Percentiles rank a stretch among this genome's conserved stretches.
phyloP scores from a whole-genome alignment of 1,139 yeast species.

The Suhomyces anneliseae region DNA sequence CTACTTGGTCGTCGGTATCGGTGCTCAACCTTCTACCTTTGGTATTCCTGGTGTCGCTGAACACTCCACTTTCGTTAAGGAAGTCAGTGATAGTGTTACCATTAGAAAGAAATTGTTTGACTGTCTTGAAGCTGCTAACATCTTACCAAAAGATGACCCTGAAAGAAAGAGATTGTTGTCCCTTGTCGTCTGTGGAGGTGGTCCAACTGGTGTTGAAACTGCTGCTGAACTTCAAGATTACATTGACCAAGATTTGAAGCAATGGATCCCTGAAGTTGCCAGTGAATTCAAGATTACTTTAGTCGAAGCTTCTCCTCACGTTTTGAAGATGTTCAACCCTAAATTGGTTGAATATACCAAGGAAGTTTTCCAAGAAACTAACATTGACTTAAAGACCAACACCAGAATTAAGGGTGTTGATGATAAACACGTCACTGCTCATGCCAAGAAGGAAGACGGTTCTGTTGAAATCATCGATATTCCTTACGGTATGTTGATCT shows the following conservation, averaged over 20 bases:
- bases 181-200: slow-evolving; percentile 92
- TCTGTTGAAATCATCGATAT: slow-evolving; percentile 56
- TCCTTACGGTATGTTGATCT: slow-evolving; percentile 89
- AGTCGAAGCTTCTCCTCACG: slow-evolving; percentile 90
- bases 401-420: slow-evolving; percentile 88
- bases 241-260: slow-evolving; percentile 83
- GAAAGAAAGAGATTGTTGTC: slow-evolving; percentile 80
- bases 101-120: slow-evolving; percentile 78
- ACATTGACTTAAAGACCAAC: slow-evolving; percentile 74
- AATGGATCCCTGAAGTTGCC: slow-evolving; percentile 87
- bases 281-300: slow-evolving; percentile 79
- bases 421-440: slow-evolving; percentile 65
- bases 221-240: slow-evolving; percentile 96
- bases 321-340: slow-evolving; percentile 82
- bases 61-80: slow-evolving; percentile 82
- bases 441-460: slow-evolving; percentile 68
- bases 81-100: slow-evolving; percentile 76
- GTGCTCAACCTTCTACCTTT: slow-evolving; percentile 89
- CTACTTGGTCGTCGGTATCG: slow-evolving; percentile 84
- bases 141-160: slow-evolving; percentile 69
- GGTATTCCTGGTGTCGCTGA: slow-evolving; percentile 94
- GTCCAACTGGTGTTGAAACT: slow-evolving; percentile 95
- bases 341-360: slow-evolving; percentile 83
- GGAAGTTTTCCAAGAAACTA: slow-evolving; percentile 74
- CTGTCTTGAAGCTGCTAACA: slow-evolving; percentile 79